Percentiles rank a stretch among this genome's conserved stretches.
phyloP scores from a whole-genome alignment of 306 rosid genomes.

The Dryas octopetala region DNA sequence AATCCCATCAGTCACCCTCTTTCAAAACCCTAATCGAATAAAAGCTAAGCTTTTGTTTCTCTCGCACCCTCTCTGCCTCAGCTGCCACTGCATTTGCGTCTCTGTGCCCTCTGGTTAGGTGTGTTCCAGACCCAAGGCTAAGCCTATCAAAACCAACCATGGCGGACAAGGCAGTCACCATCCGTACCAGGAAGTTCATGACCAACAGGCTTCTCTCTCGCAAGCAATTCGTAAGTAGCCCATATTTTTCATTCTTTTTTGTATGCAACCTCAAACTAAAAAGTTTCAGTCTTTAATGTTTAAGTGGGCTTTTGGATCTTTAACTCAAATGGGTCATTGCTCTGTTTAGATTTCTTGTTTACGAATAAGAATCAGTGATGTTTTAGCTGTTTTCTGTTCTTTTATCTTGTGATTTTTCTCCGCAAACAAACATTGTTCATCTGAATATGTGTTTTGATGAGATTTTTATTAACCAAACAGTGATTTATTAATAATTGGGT shows the following conservation, averaged over 20 bases:
- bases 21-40: constrained; percentile 42
- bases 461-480: neutral
- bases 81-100: constrained; percentile 17
- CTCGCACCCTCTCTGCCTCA: neutral
- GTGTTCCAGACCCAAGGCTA: neutral
- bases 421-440: no score
- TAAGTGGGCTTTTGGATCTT: neutral
- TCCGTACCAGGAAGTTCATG: constrained; percentile 89
- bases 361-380: neutral
- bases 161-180: constrained; percentile 93
- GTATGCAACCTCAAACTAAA: neutral
- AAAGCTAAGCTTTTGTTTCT: neutral
- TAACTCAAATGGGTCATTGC: no score
- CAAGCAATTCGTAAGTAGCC: constrained; percentile 77
- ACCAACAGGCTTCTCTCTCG: constrained; percentile 88
- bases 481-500: neutral
- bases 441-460: no score
- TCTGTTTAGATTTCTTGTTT: neutral
- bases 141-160: constrained; percentile 34
- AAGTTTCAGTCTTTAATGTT: neutral
- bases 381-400: neutral
- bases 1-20: neutral
- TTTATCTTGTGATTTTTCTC: neutral
- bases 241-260: neutral
- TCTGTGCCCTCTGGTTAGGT: constrained; percentile 12